Evolutionary conservation across 768 basidiomycete genomes (phyloP).

Genomic region (Suillus weaverae): DNA sequence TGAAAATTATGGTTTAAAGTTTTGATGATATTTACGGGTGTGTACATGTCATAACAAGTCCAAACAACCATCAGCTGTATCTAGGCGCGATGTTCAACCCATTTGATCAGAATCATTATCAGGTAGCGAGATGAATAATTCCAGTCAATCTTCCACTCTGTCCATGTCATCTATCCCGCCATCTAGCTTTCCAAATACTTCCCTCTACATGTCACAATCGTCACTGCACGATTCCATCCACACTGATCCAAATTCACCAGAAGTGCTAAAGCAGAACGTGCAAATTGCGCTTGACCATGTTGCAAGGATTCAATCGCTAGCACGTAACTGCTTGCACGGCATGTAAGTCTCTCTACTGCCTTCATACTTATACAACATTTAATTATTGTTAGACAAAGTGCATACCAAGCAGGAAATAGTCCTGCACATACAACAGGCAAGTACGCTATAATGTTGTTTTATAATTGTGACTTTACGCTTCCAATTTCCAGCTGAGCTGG

Average conservation of each 20-base stretch:
- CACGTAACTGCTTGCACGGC: slow-evolving; percentile 47
- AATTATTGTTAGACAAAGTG: slow-evolving; percentile 48
- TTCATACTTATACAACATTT: neutral
- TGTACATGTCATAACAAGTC: neutral
- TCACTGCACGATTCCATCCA: slow-evolving; percentile 19
- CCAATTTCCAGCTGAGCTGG: slow-evolving; percentile 44
- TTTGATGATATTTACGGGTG: neutral
- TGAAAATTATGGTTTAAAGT: neutral
- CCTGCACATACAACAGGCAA: slow-evolving; percentile 58
- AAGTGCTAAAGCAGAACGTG: slow-evolving; percentile 60
- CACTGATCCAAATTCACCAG: slow-evolving; percentile 58
- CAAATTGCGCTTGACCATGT: slow-evolving; percentile 50
- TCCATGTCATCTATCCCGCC: slow-evolving; percentile 21
- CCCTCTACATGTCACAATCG: slow-evolving; percentile 31
- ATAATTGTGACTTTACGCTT: neutral
- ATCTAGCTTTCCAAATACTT: slow-evolving; percentile 10
- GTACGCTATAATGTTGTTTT: slow-evolving; percentile 4
- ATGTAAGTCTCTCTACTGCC: slow-evolving; percentile 44
- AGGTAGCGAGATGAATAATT: slow-evolving; percentile 12
- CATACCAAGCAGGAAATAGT: slow-evolving; percentile 56
- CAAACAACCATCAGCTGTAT: slow-evolving; percentile 2
- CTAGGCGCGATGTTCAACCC: too few relatives aligned
- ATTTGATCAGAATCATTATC: neutral
- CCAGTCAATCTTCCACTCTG: slow-evolving; percentile 17
- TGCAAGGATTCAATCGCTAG: slow-evolving; percentile 46